These are phyloP conservation scores for Buddleja alternifolia DNA, from an alignment of 257 asterid genomes.

Conservation along the genomic window DNA sequence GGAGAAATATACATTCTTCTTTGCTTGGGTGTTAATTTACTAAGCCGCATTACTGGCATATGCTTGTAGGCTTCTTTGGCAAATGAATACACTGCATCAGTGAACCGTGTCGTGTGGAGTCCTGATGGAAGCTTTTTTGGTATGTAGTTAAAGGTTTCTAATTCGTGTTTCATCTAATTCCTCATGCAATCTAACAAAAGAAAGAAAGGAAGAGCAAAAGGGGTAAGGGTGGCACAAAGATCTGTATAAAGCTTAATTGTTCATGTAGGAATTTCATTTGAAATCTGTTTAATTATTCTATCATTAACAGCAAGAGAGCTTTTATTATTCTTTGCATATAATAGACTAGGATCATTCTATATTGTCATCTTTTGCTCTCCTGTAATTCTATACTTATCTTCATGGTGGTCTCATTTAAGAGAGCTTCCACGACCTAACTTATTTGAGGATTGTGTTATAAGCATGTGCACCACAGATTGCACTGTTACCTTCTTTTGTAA, in stretches of 20 bases:
- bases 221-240: neutral
- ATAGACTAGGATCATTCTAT: too few species aligned
- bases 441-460: neutral
- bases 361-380: too few species aligned
- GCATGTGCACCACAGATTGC: conserved; percentile 6
- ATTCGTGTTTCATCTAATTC: neutral
- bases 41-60: conserved; percentile 20
- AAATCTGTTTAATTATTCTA: neutral
- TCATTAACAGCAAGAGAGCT: neutral
- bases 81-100: conserved; percentile 58
- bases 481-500: conserved; percentile 11
- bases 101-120: conserved; percentile 73
- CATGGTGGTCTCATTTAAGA: neutral
- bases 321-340: too few species aligned
- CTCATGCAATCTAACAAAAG: neutral
- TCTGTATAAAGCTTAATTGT: neutral
- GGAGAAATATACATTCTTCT: conserved; percentile 13
- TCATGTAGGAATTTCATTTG: neutral
- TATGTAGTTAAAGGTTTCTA: conserved; percentile 31
- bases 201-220: neutral
- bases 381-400: neutral
- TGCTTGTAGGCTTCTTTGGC: conserved; percentile 58
- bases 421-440: conserved; percentile 11
- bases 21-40: conserved; percentile 10
- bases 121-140: conserved; percentile 63